phyloP scores from a whole-genome alignment of 75 land plant genomes.

The Sequoiadendron giganteum region DNA sequence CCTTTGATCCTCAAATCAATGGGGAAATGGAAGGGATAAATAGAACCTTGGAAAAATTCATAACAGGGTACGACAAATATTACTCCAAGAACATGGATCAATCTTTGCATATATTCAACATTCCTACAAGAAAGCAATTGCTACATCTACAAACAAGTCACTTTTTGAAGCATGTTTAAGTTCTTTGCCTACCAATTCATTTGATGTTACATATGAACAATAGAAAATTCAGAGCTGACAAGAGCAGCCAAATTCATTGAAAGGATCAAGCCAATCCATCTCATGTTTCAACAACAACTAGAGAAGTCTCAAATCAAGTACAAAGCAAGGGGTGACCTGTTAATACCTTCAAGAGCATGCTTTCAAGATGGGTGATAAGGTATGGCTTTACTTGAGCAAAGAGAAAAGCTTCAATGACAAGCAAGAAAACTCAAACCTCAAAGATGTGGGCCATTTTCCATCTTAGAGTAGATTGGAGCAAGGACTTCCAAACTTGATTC shows the following conservation, averaged over 20 bases:
- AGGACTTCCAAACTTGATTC: not conserved
- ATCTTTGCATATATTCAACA: not conserved
- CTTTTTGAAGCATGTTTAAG: too few relatives aligned
- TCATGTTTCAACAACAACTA: too few relatives aligned
- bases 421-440: not conserved
- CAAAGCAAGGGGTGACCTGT: not conserved
- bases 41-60: not conserved
- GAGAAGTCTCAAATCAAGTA: not conserved
- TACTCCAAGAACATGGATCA: not conserved
- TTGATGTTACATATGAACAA: too few relatives aligned
- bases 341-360: not conserved
- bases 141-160: too few relatives aligned
- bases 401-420: not conserved
- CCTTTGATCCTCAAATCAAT: not conserved
- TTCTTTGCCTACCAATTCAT: too few relatives aligned
- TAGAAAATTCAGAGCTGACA: too few relatives aligned
- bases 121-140: too few relatives aligned
- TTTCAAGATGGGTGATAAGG: not conserved
- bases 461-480: not conserved
- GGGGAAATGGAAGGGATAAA: not conserved
- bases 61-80: not conserved
- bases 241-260: too few relatives aligned
- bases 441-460: not conserved
- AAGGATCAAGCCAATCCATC: too few relatives aligned
- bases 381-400: not conserved